Conservation (phyloP, 352 stramenopile species). For the Phytophthora fragariae region DNA sequence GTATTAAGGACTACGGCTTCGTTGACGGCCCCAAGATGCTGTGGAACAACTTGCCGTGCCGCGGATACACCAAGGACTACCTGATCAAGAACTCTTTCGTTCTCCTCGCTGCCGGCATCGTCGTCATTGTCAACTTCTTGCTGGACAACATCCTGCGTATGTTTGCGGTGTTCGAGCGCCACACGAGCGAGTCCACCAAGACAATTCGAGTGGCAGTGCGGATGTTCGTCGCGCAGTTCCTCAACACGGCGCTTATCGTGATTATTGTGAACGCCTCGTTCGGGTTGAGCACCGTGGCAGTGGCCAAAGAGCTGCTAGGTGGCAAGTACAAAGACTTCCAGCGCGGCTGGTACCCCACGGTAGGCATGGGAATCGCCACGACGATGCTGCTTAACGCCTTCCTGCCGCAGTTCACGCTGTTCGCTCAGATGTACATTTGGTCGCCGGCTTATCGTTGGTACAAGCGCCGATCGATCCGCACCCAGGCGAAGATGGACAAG, state of each 20-base stretch:
- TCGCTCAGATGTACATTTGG: constrained; percentile 42
- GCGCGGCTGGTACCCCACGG: constrained; percentile 61
- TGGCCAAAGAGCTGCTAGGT: constrained; percentile 47
- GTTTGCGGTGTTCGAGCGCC: constrained; percentile 58
- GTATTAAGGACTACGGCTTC: constrained; percentile 44
- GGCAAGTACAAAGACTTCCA: constrained; percentile 62
- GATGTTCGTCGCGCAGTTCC: constrained; percentile 62
- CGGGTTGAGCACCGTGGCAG: constrained; percentile 33
- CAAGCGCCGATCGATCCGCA: constrained; percentile 42
- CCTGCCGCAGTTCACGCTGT: constrained; percentile 51
- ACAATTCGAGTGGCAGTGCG: constrained; percentile 52
- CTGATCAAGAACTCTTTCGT: constrained; percentile 57
- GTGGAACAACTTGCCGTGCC: constrained; percentile 48
- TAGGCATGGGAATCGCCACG: constrained; percentile 60
- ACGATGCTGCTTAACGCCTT: constrained; percentile 68
- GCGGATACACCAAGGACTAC: constrained; percentile 54
- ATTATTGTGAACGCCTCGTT: constrained; percentile 63
- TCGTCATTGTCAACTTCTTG: constrained; percentile 60
- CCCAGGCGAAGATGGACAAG: constrained; percentile 56
- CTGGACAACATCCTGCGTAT: constrained; percentile 52
- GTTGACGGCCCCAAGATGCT: constrained; percentile 43
- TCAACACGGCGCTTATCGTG: constrained; percentile 68
- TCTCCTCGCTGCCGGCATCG: constrained; percentile 45
- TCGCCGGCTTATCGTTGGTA: constrained; percentile 39
- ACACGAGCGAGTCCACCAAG: constrained; percentile 59